Base-by-base conservation (phyloP, 176 grass and related monocot species). In the Oryza officinalis region DNA sequence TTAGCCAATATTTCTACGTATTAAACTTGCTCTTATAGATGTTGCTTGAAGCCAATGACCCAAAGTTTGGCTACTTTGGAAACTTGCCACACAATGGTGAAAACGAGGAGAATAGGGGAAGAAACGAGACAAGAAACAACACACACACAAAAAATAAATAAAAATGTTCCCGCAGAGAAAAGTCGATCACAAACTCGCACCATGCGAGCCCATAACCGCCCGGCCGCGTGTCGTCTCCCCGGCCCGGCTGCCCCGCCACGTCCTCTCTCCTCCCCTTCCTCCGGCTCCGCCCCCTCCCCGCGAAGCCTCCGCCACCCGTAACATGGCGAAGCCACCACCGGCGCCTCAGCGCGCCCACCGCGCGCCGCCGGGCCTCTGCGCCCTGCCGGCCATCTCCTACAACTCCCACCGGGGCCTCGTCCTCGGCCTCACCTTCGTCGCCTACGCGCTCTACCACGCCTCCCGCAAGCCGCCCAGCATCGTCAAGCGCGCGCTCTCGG, bases 391-490 rank as follows among this genome's bases (percentile, higher is more conserved):
- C 46, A 82, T 87, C 44, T 71, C 85, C 44, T 85, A 87, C 91
- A 88, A 93, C 43, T 20, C 69, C 52, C 85, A 93, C 82, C 85
- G 88, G 10, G 85, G 78, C 54, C 82, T 93, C 74, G 91, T 93
- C 54, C 91, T 93, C 27, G 82, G 43, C 1, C 88, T 93, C 75
- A 93, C 91, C 85, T 93, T 93, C 78, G 25, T 93, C 85, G 85
- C 91, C 63, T 94, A 94, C 80, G 72, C 89, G 71, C 85, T 87
- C 66, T 94, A 89, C 86, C 92, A 94, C 86, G 92, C 86, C 67
- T 91, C 92, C 22, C 89, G 92, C 31, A 94, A 91, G 83, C 83
- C 89, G 4, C 83, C 89, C 65, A 94, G 92, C 88, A 91, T 94
- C 83, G 83, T 94, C 17, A 94, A 94, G 86, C 77, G 86, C 71